Base-by-base conservation (phyloP, 2,329 filamentous ascomycete genomes). In the Leptographium wingfieldii region DNA sequence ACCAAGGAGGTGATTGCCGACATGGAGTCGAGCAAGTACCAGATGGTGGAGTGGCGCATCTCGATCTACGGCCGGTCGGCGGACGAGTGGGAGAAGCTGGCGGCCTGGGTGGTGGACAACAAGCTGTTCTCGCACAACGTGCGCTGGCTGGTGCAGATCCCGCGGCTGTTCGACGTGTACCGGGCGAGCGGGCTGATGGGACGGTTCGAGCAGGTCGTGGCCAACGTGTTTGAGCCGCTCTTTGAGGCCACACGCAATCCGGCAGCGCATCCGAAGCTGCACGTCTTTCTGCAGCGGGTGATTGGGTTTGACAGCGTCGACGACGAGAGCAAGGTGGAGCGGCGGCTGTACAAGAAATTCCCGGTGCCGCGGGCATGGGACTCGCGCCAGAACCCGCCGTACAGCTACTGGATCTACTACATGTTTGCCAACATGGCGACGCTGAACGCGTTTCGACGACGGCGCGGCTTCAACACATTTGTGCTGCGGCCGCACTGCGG, bases 331-430 rank as follows among this genome's bases (percentile, higher is more conserved):
- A 99, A 99, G 74, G 81, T 91, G 2, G 94, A 99, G 73, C 85
- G 92, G 33, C 86, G 94, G 25, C 80, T 97, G n/a, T 96, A 91
- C 76, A 88, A 87, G 69, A 99, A 99, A 71, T 99, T 95, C 66
- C 94, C 94, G 0, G 85, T 94, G 27, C 92, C 94, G 5, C 88
- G 85, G 63, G 84, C 85, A 59, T 99, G 94, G 94, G 82, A 85
- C 64, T 91, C 90, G 0, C 91, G 88, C 67, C 92, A 97, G 72
- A 99, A 99, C 69, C 94, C 94, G 16, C 94, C 94, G 0, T 99
- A 99, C 75, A 96, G 88, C 70, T 99, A 99, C 74, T 99, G 94
- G 94, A 88, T 97, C 69, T 99, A 99, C 74, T 95, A 96, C 69
- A 80, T 97, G 58, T 97, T 94, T 69, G 86, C 94, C 64, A 99